These are phyloP conservation scores for Chytriomyces confervae DNA, from an alignment of 192 early-diverging fungal species.

Conservation along the genomic window DNA sequence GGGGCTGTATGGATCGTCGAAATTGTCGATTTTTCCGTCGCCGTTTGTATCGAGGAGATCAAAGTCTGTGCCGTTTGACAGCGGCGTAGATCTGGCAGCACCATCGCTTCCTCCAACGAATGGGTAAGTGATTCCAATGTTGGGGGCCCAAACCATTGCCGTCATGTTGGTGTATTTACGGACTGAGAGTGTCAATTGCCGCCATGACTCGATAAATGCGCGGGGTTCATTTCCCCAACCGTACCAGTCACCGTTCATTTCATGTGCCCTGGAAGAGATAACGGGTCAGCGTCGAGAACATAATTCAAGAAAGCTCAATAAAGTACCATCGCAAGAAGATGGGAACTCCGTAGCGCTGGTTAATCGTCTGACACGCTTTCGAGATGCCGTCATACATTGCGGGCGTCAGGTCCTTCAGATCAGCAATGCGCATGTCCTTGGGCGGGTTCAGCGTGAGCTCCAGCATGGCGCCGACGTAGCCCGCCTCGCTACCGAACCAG, in stretches of 20 bases:
- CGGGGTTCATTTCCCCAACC: conserved; percentile 42
- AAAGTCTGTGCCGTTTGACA: conserved; percentile 34
- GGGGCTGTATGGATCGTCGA: conserved; percentile 51
- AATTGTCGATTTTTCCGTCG: conserved; percentile 38
- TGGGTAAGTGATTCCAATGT: conserved; percentile 55
- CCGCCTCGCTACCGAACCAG: conserved; percentile 49
- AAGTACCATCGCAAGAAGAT: conserved; percentile 48
- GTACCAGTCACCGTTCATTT: conserved; percentile 35
- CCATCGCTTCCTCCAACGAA: conserved; percentile 28
- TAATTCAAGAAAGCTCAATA: background rate
- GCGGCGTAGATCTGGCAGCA: conserved; percentile 20
- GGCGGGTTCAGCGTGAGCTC: conserved; percentile 44
- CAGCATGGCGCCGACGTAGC: conserved; percentile 43
- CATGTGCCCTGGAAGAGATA: background rate
- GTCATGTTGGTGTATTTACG: conserved; percentile 52
- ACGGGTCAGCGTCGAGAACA: background rate
- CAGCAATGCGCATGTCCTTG: background rate
- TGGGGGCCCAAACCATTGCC: conserved; percentile 59
- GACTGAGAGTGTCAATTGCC: conserved; percentile 37
- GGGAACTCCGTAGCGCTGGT: conserved; percentile 44
- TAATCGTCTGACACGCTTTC: conserved; percentile 37
- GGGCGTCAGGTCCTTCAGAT: conserved; percentile 33
- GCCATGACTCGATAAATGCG: conserved; percentile 34
- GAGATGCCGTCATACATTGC: conserved; percentile 38
- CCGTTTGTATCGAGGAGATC: conserved; percentile 44